These are phyloP conservation scores for Tuber calosporum DNA, from an alignment of 495 filamentous ascomycete species.

Conservation along the genomic window DNA sequence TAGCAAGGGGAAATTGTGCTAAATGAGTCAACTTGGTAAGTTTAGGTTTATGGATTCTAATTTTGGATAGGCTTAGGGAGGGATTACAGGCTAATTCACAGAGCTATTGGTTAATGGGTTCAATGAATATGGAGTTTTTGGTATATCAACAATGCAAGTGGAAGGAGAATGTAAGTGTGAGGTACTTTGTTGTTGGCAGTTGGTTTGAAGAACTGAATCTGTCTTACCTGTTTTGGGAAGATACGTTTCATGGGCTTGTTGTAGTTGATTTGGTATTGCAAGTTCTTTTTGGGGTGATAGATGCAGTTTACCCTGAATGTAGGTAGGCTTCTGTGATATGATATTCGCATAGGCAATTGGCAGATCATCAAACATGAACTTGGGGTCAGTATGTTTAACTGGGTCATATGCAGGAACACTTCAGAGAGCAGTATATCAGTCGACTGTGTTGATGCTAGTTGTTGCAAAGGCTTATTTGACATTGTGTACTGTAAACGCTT, in stretches of 20 bases:
- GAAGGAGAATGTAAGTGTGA: not conserved
- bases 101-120: not conserved
- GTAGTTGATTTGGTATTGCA: no score
- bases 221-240: no score
- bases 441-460: not conserved
- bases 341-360: no score
- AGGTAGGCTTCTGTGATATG: not conserved
- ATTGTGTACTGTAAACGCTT: conserved; percentile 7
- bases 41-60: not conserved
- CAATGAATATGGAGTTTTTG: not conserved
- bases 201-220: no score
- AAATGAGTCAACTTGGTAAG: conserved; percentile 1
- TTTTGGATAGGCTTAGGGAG: no score
- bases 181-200: not conserved
- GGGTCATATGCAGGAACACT: conserved; percentile 6
- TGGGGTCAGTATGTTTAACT: not conserved
- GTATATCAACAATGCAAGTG: not conserved
- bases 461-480: conserved; percentile 6
- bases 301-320: no score
- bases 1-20: not conserved
- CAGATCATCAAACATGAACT: not conserved
- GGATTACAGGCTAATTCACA: not conserved
- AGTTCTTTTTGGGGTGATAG: no score
- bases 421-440: not conserved
- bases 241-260: no score